These are phyloP conservation scores for Spathaspora sp. DNA, from an alignment of 805 yeast genomes.

Conservation along the genomic window DNA sequence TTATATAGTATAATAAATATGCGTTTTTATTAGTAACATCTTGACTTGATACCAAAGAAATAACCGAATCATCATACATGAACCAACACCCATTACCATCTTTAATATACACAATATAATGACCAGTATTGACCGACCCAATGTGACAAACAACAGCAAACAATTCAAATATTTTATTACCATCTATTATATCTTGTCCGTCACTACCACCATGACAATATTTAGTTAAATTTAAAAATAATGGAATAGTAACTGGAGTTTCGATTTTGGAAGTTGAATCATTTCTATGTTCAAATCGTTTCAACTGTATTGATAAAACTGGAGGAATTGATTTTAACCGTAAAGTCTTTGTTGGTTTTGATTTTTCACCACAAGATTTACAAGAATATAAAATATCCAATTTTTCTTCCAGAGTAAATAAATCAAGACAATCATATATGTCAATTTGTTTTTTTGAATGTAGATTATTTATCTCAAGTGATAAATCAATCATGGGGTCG, in stretches of 20 bases:
- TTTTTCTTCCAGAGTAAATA: slow-evolving; percentile 75
- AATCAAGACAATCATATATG: slow-evolving; percentile 63
- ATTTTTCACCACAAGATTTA: slow-evolving; percentile 54
- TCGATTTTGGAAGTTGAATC: slow-evolving; percentile 68
- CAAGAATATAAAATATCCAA: slow-evolving; percentile 76
- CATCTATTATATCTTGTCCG: slow-evolving; percentile 13
- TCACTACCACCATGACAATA: slow-evolving; percentile 34
- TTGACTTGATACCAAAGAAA: slow-evolving; percentile 59
- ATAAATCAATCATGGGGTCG: slow-evolving; percentile 88
- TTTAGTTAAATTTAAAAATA: slow-evolving; percentile 65
- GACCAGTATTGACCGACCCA: slow-evolving; percentile 95
- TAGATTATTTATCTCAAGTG: slow-evolving; percentile 59
- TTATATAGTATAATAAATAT: slow-evolving; percentile 71
- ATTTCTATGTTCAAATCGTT: slow-evolving; percentile 64
- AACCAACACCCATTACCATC: slow-evolving; percentile 79
- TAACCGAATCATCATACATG: slow-evolving; percentile 84
- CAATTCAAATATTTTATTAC: slow-evolving; percentile 61
- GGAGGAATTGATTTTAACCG: slow-evolving; percentile 68
- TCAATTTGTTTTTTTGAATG: slow-evolving; percentile 25
- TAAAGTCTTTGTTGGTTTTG: slow-evolving; percentile 68
- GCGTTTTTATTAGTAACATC: slow-evolving; percentile 73
- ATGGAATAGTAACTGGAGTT: slow-evolving; percentile 67
- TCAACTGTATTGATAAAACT: slow-evolving; percentile 79
- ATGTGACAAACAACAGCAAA: slow-evolving; percentile 85
- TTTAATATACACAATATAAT: slow-evolving; percentile 79